These are phyloP conservation scores for Pharnaceum exiguum DNA, from an alignment of 148 eudicot species.

Conservation along the genomic window DNA sequence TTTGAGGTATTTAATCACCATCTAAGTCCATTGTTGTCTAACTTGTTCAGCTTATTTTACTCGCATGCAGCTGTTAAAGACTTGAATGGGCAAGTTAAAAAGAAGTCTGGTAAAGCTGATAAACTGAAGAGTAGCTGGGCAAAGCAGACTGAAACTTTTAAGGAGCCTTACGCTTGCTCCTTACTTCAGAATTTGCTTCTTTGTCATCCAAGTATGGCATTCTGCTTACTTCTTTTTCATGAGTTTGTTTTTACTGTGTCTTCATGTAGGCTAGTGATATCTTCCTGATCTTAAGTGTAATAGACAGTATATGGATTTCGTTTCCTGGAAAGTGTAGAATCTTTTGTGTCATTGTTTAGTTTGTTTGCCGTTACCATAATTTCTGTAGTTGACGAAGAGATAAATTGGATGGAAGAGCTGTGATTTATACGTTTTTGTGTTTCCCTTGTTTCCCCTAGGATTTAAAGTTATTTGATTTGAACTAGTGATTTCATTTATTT, in stretches of 20 bases:
- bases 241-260: neutral
- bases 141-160: conserved; percentile 47
- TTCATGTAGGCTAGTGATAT: neutral
- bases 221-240: neutral
- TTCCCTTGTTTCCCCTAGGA: too few relatives aligned
- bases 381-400: too few relatives aligned
- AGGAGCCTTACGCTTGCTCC: conserved; percentile 55
- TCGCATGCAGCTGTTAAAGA: conserved; percentile 55
- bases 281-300: too few relatives aligned
- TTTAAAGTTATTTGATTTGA: too few relatives aligned
- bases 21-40: neutral
- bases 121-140: conserved; percentile 62
- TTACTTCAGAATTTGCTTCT: conserved; percentile 59
- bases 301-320: too few relatives aligned
- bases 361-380: too few relatives aligned
- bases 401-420: too few relatives aligned
- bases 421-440: too few relatives aligned
- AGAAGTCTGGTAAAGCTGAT: conserved; percentile 23
- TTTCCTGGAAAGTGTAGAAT: too few relatives aligned
- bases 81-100: conserved; percentile 33
- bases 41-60: conserved; percentile 11
- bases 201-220: conserved; percentile 64
- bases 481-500: too few relatives aligned
- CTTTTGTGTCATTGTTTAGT: too few relatives aligned
- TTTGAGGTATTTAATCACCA: too few relatives aligned